phyloP scores from a whole-genome alignment of 352 stramenopile genomes.

The Globisporangium canariense region DNA sequence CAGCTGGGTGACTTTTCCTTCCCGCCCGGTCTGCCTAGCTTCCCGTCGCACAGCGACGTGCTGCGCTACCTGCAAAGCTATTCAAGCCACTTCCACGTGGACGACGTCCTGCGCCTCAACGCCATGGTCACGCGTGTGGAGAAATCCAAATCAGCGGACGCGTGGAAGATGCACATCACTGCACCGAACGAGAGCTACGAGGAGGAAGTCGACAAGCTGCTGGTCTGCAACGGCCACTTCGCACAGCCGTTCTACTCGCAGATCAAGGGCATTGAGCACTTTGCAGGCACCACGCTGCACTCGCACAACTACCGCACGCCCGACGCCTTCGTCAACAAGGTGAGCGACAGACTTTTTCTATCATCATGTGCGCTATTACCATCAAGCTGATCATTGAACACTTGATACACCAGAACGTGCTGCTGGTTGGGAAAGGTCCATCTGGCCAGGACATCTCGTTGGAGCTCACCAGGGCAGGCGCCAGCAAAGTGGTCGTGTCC shows the following conservation, averaged over 20 bases:
- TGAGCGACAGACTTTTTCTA: not conserved
- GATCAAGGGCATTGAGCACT: slow-evolving; percentile 59
- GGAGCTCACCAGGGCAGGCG: slow-evolving; percentile 42
- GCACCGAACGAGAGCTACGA: slow-evolving; percentile 44
- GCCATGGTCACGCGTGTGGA: slow-evolving; percentile 46
- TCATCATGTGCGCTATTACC: not conserved
- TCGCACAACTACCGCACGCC: slow-evolving; percentile 58
- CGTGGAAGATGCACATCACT: slow-evolving; percentile 43
- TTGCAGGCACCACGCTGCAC: slow-evolving; percentile 35
- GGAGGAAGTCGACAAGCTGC: slow-evolving; percentile 69
- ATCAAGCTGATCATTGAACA: not conserved
- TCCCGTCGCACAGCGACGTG: slow-evolving; percentile 59
- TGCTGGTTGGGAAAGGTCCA: slow-evolving; percentile 63
- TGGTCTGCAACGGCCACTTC: slow-evolving; percentile 82
- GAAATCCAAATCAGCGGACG: slow-evolving; percentile 22
- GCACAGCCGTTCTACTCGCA: slow-evolving; percentile 40
- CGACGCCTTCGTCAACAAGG: slow-evolving; percentile 41
- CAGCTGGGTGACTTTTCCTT: slow-evolving; percentile 71
- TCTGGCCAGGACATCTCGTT: slow-evolving; percentile 81
- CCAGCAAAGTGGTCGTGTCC: slow-evolving; percentile 57
- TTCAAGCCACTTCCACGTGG: slow-evolving; percentile 47
- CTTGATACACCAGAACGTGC: slow-evolving; percentile 31
- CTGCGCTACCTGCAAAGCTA: slow-evolving; percentile 73
- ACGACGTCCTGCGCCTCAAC: slow-evolving; percentile 43
- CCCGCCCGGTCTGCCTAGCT: slow-evolving; percentile 44